Evolutionary conservation across 1,284 basidiomycete genomes (phyloP).

Genomic region (Kwoniella shivajii): DNA sequence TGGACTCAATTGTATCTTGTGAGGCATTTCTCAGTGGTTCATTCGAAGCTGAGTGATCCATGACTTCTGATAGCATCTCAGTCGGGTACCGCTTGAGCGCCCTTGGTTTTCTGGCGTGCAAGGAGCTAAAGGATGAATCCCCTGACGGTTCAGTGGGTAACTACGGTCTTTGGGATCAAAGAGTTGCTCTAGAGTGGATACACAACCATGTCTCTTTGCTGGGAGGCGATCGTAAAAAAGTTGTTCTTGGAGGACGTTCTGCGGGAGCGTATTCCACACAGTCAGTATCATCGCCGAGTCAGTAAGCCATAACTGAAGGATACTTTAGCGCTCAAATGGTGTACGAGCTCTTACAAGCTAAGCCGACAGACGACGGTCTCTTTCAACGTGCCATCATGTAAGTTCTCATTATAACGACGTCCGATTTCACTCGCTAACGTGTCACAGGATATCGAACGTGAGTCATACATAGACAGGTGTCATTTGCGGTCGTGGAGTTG

Average conservation of each 20-base stretch:
- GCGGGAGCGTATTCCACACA: conserved; percentile 47
- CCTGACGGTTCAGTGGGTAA: conserved; percentile 18
- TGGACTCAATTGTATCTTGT: conserved; percentile 22
- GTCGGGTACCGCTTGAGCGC: conserved; percentile 11
- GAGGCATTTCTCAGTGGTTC: neutral
- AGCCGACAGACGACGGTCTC: conserved; percentile 7
- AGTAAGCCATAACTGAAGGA: neutral
- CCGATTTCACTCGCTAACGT: neutral
- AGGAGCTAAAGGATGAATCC: conserved; percentile 8
- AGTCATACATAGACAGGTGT: neutral
- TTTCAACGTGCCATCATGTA: conserved; percentile 14
- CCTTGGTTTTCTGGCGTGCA: conserved; percentile 10
- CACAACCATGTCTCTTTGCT: conserved; percentile 36
- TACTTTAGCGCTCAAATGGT: conserved; percentile 3
- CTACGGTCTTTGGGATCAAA: conserved; percentile 35
- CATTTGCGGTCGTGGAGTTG: no score
- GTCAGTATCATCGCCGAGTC: conserved; percentile 1
- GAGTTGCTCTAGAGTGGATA: conserved; percentile 38
- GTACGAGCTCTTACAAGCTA: conserved; percentile 8
- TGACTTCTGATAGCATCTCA: neutral
- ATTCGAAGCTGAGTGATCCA: neutral
- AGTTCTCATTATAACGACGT: neutral
- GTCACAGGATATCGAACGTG: conserved; percentile 7
- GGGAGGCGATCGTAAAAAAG: conserved; percentile 37
- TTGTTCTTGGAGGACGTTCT: conserved; percentile 44